phyloP scores from a whole-genome alignment of 768 basidiomycete genomes.

The Boletus coccyginus region DNA sequence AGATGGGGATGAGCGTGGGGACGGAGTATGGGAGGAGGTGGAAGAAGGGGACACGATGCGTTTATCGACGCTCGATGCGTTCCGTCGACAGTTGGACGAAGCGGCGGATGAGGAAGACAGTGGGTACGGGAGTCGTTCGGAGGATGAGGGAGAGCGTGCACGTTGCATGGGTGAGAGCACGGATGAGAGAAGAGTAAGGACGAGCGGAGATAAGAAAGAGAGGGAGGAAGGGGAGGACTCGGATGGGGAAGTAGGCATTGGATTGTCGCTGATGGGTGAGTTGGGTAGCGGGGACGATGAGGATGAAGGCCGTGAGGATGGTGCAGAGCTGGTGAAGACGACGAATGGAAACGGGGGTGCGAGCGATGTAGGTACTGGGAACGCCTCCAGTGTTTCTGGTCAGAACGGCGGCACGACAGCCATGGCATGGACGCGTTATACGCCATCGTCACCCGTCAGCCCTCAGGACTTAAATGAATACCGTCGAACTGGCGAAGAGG shows the following conservation, averaged over 20 bases:
- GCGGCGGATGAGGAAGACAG: conserved; percentile 6
- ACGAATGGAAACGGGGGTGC: neutral
- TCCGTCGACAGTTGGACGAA: conserved; percentile 19
- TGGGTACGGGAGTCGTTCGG: neutral
- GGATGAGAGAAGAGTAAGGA: neutral
- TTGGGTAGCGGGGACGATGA: conserved; percentile 35
- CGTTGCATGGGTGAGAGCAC: conserved; percentile 1
- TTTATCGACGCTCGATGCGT: conserved; percentile 27
- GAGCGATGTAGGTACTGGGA: conserved; percentile 7
- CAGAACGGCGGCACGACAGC: conserved; percentile 9
- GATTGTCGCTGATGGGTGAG: conserved; percentile 60
- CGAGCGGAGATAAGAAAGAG: neutral
- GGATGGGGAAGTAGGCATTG: conserved; percentile 67
- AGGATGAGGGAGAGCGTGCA: conserved; percentile 11
- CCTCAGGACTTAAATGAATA: neutral
- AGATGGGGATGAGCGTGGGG: neutral
- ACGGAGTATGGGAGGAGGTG: neutral
- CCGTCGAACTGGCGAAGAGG: conserved; percentile 5
- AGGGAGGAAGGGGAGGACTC: conserved; percentile 29
- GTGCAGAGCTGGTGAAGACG: conserved; percentile 4
- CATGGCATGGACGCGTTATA: conserved; percentile 30
- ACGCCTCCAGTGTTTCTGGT: neutral
- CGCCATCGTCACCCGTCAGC: conserved; percentile 22
- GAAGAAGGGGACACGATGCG: conserved; percentile 20
- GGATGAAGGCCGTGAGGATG: conserved; percentile 11